Percentiles rank a stretch among this genome's conserved stretches.
Conservation (phyloP, 176 grass and related monocot species). For the Musa acuminata region DNA sequence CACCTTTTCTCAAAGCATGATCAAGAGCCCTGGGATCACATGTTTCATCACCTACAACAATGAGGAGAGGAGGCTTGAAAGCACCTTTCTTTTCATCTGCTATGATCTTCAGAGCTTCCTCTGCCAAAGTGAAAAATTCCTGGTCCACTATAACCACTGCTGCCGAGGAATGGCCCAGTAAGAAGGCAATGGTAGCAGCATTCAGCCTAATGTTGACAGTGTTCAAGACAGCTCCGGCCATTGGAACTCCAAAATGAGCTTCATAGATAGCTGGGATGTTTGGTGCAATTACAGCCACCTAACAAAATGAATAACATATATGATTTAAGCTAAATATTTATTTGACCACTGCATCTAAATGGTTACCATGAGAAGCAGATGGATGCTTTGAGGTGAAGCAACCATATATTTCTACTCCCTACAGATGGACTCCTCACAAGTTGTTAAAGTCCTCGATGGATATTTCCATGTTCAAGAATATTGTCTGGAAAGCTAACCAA, state of each 20-base stretch:
- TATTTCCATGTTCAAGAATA: too few relatives aligned
- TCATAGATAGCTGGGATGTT: slow-evolving; percentile 82
- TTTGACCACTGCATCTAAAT: neutral
- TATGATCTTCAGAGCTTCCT: slow-evolving; percentile 62
- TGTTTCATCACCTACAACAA: slow-evolving; percentile 52
- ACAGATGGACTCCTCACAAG: too few relatives aligned
- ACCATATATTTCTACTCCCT: too few relatives aligned
- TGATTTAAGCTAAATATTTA: neutral
- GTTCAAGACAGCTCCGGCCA: slow-evolving; percentile 80
- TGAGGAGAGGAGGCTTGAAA: slow-evolving; percentile 47
- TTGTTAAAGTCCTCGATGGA: too few relatives aligned
- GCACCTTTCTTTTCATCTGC: slow-evolving; percentile 43
- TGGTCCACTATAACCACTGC: slow-evolving; percentile 82
- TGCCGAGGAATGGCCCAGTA: slow-evolving; percentile 66
- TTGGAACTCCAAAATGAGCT: slow-evolving; percentile 83
- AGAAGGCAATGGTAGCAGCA: slow-evolving; percentile 58
- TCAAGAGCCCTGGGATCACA: slow-evolving; percentile 40
- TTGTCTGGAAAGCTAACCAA: too few relatives aligned
- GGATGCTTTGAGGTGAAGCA: too few relatives aligned
- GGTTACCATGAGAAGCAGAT: neutral
- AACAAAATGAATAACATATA: neutral
- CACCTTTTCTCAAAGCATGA: slow-evolving; percentile 60
- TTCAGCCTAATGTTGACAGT: slow-evolving; percentile 70
- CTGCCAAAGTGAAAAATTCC: slow-evolving; percentile 69
- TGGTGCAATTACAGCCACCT: slow-evolving; percentile 88